Percentiles rank a stretch among this genome's conserved stretches.
Conservation (phyloP, 192 early-diverging fungal species). For the Entomortierella parvispora region DNA sequence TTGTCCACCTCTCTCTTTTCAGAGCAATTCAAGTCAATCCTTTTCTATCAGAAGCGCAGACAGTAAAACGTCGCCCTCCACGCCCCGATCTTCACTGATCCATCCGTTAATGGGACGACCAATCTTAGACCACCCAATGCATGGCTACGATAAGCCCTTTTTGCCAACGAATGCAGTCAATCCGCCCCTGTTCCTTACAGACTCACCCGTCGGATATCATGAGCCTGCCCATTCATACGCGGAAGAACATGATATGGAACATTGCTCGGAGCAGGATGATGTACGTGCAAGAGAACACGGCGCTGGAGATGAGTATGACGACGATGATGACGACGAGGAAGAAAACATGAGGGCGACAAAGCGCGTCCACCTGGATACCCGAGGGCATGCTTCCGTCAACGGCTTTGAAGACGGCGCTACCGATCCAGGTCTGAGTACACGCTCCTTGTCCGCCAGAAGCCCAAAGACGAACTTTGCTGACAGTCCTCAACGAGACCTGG, state of each 20-base stretch:
- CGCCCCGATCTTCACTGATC: constrained; percentile 20
- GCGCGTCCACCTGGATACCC: no score
- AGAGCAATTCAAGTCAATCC: constrained; percentile 16
- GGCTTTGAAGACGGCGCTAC: background rate
- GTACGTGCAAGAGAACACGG: constrained; percentile 40
- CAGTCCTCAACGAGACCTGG: constrained; percentile 19
- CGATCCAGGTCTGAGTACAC: constrained; percentile 1
- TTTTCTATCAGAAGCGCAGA: constrained; percentile 6
- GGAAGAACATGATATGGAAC: constrained; percentile 49
- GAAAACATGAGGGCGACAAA: background rate
- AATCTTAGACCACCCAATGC: background rate
- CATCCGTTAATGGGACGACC: background rate
- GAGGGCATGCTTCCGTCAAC: background rate
- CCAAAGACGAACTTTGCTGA: constrained; percentile 12
- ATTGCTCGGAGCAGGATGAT: constrained; percentile 50
- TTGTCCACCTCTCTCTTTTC: constrained; percentile 25
- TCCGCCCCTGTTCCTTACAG: background rate
- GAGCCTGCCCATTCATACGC: constrained; percentile 7
- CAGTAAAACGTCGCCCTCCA: constrained; percentile 30
- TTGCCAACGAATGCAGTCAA: background rate
- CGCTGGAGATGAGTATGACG: constrained; percentile 30
- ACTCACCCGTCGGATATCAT: constrained; percentile 10
- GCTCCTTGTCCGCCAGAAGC: constrained; percentile 8
- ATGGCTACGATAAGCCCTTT: background rate
- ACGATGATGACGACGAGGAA: constrained; percentile 41